phyloP scores from a whole-genome alignment of 345 rosid genomes.

The Salix purpurea region DNA sequence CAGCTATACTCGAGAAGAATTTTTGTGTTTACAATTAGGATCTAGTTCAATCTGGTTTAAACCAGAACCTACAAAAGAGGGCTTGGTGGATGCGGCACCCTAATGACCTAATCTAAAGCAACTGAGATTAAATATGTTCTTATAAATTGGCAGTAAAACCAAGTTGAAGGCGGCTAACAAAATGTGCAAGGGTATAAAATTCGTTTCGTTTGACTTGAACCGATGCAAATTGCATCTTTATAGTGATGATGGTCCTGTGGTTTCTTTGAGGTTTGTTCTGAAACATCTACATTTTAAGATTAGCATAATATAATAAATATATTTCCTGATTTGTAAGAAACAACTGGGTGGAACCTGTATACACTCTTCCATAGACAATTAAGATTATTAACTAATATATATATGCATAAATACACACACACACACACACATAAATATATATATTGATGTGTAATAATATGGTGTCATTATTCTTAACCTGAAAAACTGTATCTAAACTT shows the following conservation, averaged over 20 bases:
- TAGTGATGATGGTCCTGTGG: not conserved
- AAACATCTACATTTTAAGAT: not conserved
- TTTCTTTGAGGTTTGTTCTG: not conserved
- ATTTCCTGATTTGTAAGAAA: not conserved
- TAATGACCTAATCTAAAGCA: not conserved
- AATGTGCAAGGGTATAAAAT: not conserved
- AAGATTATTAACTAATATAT: not conserved
- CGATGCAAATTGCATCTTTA: not conserved
- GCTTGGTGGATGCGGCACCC: not conserved
- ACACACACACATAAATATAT: too few relatives aligned
- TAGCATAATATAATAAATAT: too few relatives aligned
- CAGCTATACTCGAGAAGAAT: not conserved
- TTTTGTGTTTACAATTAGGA: not conserved
- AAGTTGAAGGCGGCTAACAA: not conserved
- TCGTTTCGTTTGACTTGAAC: not conserved
- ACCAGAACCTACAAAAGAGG: not conserved
- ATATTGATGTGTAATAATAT: not conserved
- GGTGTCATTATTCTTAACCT: not conserved
- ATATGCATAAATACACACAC: too few relatives aligned
- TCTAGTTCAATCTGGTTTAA: not conserved
- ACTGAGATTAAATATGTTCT: not conserved
- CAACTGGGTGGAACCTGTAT: too few relatives aligned
- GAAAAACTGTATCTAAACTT: slow-evolving; percentile 1
- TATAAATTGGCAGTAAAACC: not conserved
- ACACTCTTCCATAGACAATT: not conserved